Evolutionary conservation across 805 yeast genomes (phyloP), one percentile per base, ranked within the genome.

Genomic region (Candida odintsovae): DNA sequence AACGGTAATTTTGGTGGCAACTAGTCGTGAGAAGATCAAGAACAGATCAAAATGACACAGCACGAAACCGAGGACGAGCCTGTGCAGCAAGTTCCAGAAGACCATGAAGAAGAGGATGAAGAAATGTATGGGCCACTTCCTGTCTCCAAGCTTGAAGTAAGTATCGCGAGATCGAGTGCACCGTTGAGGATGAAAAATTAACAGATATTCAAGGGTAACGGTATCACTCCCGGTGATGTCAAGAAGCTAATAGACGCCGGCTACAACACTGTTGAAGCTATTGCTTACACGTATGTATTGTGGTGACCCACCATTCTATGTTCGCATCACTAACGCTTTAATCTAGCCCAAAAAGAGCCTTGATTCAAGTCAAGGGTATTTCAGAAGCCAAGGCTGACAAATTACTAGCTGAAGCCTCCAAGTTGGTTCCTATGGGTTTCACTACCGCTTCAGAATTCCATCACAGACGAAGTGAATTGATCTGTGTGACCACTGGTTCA

Each of bases 391-490:
- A 94, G 63, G 97, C 97, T 1, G 97, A 89, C 57, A 81, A 82
- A 54, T 70, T 94, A 43, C 70, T 90, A 43, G 75, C 74, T 38
- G 97, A 88, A 57, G 97, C 98, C 0, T 77, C 92, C 36, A 82
- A 86, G 57, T 69, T 82, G 41, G 97, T 92, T 3, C 97, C 96
- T 8, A 78, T 94, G 83, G 99, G 99, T 0, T 94, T 94, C 70
- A 92, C 97, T 20, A 92, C 98, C 0, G 99, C 98, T 3, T 83
- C 95, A 1, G 97, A 90, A 63, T 89, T 88, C 63, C 97, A 90
- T 64, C 80, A 83, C 57, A 77, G 97, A 58, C 76, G 98, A 57
- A 81, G 92, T 6, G 96, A 90, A 62, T 77, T 94, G 67, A 90
- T 94, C 47, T 86, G 97, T 59, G 71, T 94, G 46, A 90, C 98